These are phyloP conservation scores for Apophysomyces ossiformis DNA, from an alignment of 371 early-diverging fungal genomes.

Conservation along the genomic window DNA sequence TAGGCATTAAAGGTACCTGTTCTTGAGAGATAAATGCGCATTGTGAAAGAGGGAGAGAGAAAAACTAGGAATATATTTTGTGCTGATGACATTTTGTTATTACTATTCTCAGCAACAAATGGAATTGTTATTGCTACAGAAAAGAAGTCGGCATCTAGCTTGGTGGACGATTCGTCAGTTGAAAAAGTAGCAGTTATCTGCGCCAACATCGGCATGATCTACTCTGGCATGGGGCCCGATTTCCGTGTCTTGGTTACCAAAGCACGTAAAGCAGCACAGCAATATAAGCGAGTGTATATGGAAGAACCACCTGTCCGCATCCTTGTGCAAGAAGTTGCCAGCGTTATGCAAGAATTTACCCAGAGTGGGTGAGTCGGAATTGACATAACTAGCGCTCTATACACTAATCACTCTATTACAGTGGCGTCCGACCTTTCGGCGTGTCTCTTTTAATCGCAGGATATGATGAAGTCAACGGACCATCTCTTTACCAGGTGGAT, in stretches of 20 bases:
- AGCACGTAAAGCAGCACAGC: constrained; percentile 96
- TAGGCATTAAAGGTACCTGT: constrained; percentile 94
- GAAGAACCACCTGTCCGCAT: constrained; percentile 95
- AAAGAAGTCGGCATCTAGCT: constrained; percentile 92
- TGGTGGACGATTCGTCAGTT: constrained; percentile 90
- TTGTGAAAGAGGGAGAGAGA: background rate
- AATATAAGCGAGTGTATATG: constrained; percentile 91
- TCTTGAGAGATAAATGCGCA: background rate
- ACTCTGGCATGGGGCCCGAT: constrained; percentile 99
- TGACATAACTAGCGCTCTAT: background rate
- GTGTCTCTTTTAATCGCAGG: constrained; percentile 98
- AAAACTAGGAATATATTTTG: too few species aligned
- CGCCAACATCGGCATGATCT: constrained; percentile 95
- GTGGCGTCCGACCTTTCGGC: constrained; percentile 99
- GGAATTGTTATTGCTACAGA: constrained; percentile 98
- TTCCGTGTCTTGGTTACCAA: constrained; percentile 93
- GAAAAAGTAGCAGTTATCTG: constrained; percentile 91
- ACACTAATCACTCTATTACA: constrained; percentile 24
- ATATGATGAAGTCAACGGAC: constrained; percentile 87
- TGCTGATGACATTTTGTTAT: background rate
- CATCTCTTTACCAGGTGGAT: constrained; percentile 97
- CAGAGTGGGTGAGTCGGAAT: constrained; percentile 86
- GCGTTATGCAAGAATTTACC: constrained; percentile 98
- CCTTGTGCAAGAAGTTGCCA: constrained; percentile 94
- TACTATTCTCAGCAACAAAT: constrained; percentile 75